Conservation (phyloP, 2,329 filamentous ascomycete species). For the Aspergillus nomiae region DNA sequence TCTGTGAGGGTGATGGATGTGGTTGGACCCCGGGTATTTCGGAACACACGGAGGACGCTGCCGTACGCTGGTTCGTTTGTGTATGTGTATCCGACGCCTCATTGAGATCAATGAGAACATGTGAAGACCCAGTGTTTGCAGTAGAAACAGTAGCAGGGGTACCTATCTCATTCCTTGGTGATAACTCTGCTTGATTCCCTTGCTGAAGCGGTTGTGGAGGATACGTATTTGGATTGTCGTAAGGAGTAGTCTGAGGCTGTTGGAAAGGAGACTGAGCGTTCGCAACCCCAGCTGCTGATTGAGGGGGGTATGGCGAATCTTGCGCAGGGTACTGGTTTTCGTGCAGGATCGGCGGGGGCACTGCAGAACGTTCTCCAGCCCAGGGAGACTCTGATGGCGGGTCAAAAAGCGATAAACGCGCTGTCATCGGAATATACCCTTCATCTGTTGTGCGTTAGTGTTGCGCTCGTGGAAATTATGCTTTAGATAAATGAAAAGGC, state of each 20-base stretch:
- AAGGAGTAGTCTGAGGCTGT: conserved; percentile 6
- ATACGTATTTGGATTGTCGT: neutral
- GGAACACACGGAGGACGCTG: conserved; percentile 15
- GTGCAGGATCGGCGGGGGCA: conserved; percentile 10
- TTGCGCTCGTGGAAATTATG: neutral
- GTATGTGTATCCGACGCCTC: conserved; percentile 11
- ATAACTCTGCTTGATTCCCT: conserved; percentile 15
- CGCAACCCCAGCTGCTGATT: conserved; percentile 4
- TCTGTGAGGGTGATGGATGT: neutral
- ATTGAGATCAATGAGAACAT: conserved; percentile 36
- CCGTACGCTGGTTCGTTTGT: conserved; percentile 10
- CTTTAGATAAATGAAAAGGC: neutral
- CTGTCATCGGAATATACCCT: conserved; percentile 45
- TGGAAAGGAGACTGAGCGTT: conserved; percentile 20
- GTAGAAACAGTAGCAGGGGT: conserved; percentile 27
- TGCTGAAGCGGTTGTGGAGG: conserved; percentile 11
- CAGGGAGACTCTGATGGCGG: conserved; percentile 30
- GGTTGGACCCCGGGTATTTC: neutral
- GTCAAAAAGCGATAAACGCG: conserved; percentile 40
- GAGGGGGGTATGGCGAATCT: conserved; percentile 1
- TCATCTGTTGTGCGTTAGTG: conserved; percentile 24
- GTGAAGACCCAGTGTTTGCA: conserved; percentile 32
- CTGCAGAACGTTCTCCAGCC: conserved; percentile 23
- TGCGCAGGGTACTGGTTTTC: conserved; percentile 14
- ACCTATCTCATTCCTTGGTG: conserved; percentile 21